Evolutionary conservation across 75 land plant genomes (phyloP).

Genomic region (Azolla pinnata): DNA sequence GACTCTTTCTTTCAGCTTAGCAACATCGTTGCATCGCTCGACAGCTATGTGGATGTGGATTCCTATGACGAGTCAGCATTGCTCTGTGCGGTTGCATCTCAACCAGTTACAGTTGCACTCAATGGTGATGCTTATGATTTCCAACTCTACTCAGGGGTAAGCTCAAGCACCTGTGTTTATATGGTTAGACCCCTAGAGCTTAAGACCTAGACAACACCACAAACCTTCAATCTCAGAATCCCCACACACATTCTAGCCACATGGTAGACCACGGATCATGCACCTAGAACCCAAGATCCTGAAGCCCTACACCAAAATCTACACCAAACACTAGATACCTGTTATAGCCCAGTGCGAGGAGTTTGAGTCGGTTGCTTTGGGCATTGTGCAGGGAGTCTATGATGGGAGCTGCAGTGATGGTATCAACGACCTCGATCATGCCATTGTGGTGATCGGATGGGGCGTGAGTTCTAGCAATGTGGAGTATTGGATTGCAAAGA

Average conservation of each 20-base stretch:
- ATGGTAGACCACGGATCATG: too few relatives aligned
- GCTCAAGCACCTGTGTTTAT: too few relatives aligned
- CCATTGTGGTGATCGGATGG: slow-evolving; percentile 43
- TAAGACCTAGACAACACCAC: too few relatives aligned
- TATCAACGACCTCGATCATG: slow-evolving; percentile 50
- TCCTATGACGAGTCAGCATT: slow-evolving; percentile 26
- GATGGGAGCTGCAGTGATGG: slow-evolving; percentile 32
- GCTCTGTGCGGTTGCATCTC: slow-evolving; percentile 33
- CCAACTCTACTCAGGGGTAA: slow-evolving; percentile 47
- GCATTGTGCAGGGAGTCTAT: slow-evolving; percentile 43
- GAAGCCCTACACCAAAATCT: too few relatives aligned
- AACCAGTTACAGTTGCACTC: slow-evolving; percentile 50
- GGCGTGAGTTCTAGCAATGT: slow-evolving; percentile 21
- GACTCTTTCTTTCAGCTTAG: slow-evolving; percentile 44
- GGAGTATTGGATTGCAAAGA: slow-evolving; percentile 55
- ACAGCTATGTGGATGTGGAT: slow-evolving; percentile 43
- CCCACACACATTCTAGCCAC: too few relatives aligned
- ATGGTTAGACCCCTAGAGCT: too few relatives aligned
- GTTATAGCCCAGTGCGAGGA: too few relatives aligned
- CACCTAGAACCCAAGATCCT: too few relatives aligned
- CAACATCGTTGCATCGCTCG: slow-evolving; percentile 39
- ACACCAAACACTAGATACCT: too few relatives aligned
- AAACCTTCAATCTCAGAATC: too few relatives aligned
- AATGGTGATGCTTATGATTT: slow-evolving; percentile 42
- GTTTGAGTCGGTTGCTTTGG: too few relatives aligned